phyloP scores from a whole-genome alignment of 164 flowering plant genomes.

The Nelumbo lutea region DNA sequence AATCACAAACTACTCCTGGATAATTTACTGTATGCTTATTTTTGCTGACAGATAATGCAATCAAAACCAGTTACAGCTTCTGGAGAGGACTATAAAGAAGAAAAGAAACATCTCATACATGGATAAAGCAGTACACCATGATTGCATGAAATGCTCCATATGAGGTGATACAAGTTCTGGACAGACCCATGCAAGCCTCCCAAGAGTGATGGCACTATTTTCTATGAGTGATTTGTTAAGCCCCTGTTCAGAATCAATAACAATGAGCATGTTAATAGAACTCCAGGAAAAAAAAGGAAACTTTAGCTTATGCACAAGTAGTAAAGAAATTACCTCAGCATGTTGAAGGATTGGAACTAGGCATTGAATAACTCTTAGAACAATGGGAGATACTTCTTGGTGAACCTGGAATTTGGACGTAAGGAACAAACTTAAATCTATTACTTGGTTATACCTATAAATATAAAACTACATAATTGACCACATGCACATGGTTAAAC shows the following conservation, averaged over 20 bases:
- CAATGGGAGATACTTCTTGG: constrained; percentile 80
- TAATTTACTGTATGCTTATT: too few species aligned
- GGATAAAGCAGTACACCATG: constrained; percentile 88
- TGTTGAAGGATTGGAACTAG: constrained; percentile 82
- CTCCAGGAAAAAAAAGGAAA: not conserved
- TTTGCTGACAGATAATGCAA: too few species aligned
- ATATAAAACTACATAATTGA: too few species aligned
- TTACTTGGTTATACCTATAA: too few species aligned
- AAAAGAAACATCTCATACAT: constrained; percentile 40
- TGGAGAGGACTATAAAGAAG: not conserved
- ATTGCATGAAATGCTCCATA: constrained; percentile 96
- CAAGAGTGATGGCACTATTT: constrained; percentile 95
- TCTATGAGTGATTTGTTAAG: constrained; percentile 87
- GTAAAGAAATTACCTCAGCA: constrained; percentile 56
- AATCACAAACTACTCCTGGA: too few species aligned
- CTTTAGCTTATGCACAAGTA: not conserved
- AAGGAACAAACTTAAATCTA: too few species aligned
- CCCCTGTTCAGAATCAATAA: constrained; percentile 43
- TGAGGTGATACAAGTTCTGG: constrained; percentile 94
- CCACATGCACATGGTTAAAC: too few species aligned
- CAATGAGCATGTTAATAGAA: not conserved
- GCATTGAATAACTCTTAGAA: constrained; percentile 64
- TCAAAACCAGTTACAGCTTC: too few species aligned
- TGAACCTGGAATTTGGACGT: constrained; percentile 50
- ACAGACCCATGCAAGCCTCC: constrained; percentile 93